Percentiles rank a stretch among this genome's conserved stretches.
Evolutionary conservation across 306 rosid genomes (phyloP).

Genomic region (Cicer bijugum): DNA sequence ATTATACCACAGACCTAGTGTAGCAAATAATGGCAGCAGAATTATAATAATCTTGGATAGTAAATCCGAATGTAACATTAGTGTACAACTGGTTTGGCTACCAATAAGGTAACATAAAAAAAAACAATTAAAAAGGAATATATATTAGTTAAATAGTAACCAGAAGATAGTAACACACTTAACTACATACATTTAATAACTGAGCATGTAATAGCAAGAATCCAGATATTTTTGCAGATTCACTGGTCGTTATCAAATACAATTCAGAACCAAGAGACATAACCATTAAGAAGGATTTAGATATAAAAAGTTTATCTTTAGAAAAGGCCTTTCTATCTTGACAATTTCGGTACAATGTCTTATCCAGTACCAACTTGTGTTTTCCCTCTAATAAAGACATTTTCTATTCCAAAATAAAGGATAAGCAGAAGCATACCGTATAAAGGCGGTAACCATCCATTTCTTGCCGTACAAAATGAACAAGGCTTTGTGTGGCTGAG

Average conservation of each 20-base stretch:
- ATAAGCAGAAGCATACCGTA: conserved; percentile 55
- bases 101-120: background rate
- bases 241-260: background rate
- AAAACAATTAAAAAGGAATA: background rate
- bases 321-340: background rate
- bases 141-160: conserved; percentile 1
- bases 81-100: background rate
- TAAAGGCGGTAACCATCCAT: conserved; percentile 92
- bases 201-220: conserved; percentile 17
- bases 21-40: conserved; percentile 14
- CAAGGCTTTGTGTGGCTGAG: conserved; percentile 93
- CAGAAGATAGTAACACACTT: conserved; percentile 5
- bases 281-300: conserved; percentile 7
- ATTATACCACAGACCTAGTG: background rate
- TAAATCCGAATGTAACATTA: conserved; percentile 14
- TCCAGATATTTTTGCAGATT: background rate
- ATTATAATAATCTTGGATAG: background rate
- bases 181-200: conserved; percentile 23
- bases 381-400: conserved; percentile 5
- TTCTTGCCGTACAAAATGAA: conserved; percentile 88
- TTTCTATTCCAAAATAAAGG: conserved; percentile 18
- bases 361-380: conserved; percentile 4
- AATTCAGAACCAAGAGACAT: conserved; percentile 14
- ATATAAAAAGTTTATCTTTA: background rate
- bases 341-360: conserved; percentile 5